Percentiles rank a stretch among this genome's conserved stretches.
Evolutionary conservation across 2,329 filamentous ascomycete species (phyloP).

Genomic region (Apiospora hydei): DNA sequence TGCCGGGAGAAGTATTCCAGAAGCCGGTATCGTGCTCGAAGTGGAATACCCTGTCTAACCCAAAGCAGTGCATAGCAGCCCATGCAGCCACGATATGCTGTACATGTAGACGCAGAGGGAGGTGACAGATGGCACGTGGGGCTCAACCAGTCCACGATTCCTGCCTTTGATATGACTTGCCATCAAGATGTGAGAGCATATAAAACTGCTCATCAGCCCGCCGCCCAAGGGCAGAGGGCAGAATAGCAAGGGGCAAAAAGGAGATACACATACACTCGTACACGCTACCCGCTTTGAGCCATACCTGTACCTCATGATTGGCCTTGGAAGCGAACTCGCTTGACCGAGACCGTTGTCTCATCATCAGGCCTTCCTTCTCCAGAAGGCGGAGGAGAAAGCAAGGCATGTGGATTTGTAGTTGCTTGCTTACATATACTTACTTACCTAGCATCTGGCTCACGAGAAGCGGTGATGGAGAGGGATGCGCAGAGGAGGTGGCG

Average conservation of each 20-base stretch:
- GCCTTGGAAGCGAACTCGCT: conserved; percentile 19
- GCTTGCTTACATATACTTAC: not conserved
- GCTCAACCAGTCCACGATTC: not conserved
- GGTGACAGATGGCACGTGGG: conserved; percentile 7
- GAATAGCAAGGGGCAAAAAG: not conserved
- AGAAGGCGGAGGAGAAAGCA: not conserved
- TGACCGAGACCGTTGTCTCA: not conserved
- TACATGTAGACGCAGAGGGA: conserved; percentile 6
- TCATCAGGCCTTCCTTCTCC: not conserved
- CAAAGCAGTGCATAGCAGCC: not conserved
- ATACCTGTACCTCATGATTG: not conserved
- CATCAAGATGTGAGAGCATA: not conserved
- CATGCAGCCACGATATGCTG: conserved; percentile 5
- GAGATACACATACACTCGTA: not conserved
- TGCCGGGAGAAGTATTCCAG: conserved; percentile 12
- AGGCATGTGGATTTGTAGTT: not conserved
- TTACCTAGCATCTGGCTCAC: not conserved
- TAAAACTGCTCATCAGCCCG: not conserved
- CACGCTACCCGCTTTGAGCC: not conserved
- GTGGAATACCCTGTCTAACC: not conserved
- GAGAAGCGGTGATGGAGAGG: not conserved
- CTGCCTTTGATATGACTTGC: not conserved
- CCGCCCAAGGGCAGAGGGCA: not conserved
- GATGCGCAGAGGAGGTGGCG: not conserved
- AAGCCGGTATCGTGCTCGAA: conserved; percentile 1